Conservation (phyloP, 2,329 filamentous ascomycete species). For the Ophiosphaerella narmari region DNA sequence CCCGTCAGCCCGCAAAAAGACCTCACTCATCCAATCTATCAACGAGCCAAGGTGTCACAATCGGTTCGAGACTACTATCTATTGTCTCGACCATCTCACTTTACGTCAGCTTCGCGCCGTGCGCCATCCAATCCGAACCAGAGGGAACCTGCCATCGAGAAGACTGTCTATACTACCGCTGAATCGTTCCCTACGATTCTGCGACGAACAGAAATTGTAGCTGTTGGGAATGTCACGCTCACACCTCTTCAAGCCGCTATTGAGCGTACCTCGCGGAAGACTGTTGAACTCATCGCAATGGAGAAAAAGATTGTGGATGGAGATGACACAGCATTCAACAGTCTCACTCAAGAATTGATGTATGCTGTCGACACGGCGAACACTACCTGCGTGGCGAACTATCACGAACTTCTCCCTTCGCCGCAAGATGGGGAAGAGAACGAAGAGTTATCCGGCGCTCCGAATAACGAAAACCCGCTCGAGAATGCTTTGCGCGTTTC, state of each 20-base stretch:
- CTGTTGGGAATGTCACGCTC: slow-evolving; percentile 68
- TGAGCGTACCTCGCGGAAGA: slow-evolving; percentile 89
- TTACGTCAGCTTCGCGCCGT: slow-evolving; percentile 76
- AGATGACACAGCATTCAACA: slow-evolving; percentile 69
- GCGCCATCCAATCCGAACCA: slow-evolving; percentile 69
- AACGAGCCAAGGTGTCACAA: slow-evolving; percentile 81
- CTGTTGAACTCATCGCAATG: slow-evolving; percentile 76
- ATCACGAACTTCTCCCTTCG: slow-evolving; percentile 73
- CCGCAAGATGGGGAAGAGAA: slow-evolving; percentile 35
- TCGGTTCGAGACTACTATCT: slow-evolving; percentile 86
- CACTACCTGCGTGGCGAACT: slow-evolving; percentile 77
- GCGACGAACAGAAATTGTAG: slow-evolving; percentile 81
- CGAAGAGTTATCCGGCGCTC: slow-evolving; percentile 45
- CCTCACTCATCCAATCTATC: slow-evolving; percentile 80
- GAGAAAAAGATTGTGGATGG: slow-evolving; percentile 76
- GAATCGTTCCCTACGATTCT: slow-evolving; percentile 92
- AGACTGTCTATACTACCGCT: slow-evolving; percentile 79
- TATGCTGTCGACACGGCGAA: slow-evolving; percentile 75
- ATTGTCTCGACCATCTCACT: slow-evolving; percentile 74
- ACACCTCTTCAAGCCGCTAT: slow-evolving; percentile 83
- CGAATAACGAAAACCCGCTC: slow-evolving; percentile 56
- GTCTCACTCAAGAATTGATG: slow-evolving; percentile 75
- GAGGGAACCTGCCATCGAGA: slow-evolving; percentile 78
- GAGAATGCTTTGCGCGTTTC: slow-evolving; percentile 83
- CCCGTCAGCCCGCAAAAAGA: slow-evolving; percentile 82